phyloP scores from a whole-genome alignment of 2,329 filamentous ascomycete genomes.

The Epichloe coenophiala region DNA sequence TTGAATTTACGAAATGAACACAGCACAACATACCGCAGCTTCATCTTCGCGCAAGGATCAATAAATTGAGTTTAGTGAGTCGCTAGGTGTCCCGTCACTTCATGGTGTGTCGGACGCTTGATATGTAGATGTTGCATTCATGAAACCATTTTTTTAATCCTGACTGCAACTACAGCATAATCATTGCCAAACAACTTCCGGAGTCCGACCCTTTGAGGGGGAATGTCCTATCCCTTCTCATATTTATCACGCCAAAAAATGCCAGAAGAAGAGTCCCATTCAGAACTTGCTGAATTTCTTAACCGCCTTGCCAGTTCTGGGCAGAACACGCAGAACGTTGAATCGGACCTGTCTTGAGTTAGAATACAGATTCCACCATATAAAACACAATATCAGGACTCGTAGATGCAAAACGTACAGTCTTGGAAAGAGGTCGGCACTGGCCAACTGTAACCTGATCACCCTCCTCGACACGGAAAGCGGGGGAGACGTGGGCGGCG shows the following conservation, averaged over 20 bases:
- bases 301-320: conserved; percentile 90
- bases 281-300: conserved; percentile 99
- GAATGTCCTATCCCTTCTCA: conserved; percentile 23
- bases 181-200: conserved; percentile 28
- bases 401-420: conserved; percentile 54
- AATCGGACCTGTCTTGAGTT: conserved; percentile 65
- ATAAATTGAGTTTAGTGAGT: background rate
- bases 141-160: conserved; percentile 26
- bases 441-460: conserved; percentile 99
- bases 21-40: too few relatives aligned
- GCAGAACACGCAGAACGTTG: conserved; percentile 98
- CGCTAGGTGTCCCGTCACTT: background rate
- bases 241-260: conserved; percentile 43
- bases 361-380: conserved; percentile 6
- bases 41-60: background rate
- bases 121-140: conserved; percentile 19
- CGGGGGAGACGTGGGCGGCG: conserved; percentile 94
- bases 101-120: background rate
- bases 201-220: conserved; percentile 26
- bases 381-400: background rate
- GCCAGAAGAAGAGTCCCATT: conserved; percentile 36
- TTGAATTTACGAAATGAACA: too few relatives aligned
- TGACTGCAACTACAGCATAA: conserved; percentile 33
- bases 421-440: conserved; percentile 99
- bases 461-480: conserved; percentile 99